Percentiles rank a stretch among this genome's conserved stretches.
These are phyloP conservation scores for Schwanniomyces etchellsii DNA, from an alignment of 1,139 yeast genomes.

Conservation along the genomic window DNA sequence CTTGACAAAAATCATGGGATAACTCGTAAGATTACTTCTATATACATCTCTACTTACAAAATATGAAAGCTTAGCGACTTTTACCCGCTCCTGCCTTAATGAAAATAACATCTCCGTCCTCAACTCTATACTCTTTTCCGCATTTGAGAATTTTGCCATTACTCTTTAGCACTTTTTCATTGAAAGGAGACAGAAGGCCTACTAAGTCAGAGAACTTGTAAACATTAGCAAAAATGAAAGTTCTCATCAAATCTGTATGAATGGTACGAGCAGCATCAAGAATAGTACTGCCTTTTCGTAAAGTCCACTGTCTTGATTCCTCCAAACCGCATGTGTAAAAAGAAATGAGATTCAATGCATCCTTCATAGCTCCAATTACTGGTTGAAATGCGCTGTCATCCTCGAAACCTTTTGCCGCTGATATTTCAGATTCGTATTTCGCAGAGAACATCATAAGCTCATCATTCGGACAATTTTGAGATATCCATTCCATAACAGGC, in stretches of 20 bases:
- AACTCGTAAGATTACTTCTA: too few relatives aligned
- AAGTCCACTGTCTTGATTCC: slow-evolving; percentile 92
- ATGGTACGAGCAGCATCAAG: slow-evolving; percentile 94
- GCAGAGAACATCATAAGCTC: slow-evolving; percentile 56
- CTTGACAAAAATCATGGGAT: too few relatives aligned
- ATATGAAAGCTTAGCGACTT: too few relatives aligned
- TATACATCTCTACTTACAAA: too few relatives aligned
- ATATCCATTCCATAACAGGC: slow-evolving; percentile 48
- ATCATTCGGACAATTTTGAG: slow-evolving; percentile 50
- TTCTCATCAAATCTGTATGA: slow-evolving; percentile 80
- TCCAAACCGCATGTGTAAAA: slow-evolving; percentile 89
- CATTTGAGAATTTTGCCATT: slow-evolving; percentile 50
- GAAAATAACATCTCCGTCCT: slow-evolving; percentile 72
- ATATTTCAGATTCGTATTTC: slow-evolving; percentile 44
- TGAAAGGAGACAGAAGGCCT: slow-evolving; percentile 30
- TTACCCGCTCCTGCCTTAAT: slow-evolving; percentile 51
- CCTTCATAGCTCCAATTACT: slow-evolving; percentile 60
- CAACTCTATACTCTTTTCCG: slow-evolving; percentile 69
- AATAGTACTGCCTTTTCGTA: slow-evolving; percentile 71
- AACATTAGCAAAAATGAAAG: slow-evolving; percentile 82
- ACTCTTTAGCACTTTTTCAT: slow-evolving; percentile 39
- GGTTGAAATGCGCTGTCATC: slow-evolving; percentile 35
- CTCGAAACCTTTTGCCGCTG: slow-evolving; percentile 16
- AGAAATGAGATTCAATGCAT: slow-evolving; percentile 65
- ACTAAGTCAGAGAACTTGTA: slow-evolving; percentile 72